Evolutionary conservation across 140 eudicot species (phyloP).

Genomic region (Senecio squalidus): DNA sequence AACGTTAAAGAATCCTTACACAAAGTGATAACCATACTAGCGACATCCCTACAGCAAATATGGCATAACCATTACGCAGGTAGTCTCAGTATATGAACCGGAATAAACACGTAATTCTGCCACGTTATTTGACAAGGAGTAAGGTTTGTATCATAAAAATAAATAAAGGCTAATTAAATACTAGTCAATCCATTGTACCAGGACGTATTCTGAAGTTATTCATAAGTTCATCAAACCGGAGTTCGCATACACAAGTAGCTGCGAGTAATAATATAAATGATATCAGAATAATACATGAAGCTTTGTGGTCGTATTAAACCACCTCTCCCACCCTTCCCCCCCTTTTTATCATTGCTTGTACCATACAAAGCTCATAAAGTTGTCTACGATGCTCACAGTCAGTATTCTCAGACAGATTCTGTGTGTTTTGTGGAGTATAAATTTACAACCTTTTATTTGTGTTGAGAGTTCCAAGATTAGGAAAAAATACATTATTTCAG

Average conservation of each 20-base stretch:
- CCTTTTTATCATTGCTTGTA: too few relatives aligned
- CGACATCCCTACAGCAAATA: not conserved
- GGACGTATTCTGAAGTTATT: not conserved
- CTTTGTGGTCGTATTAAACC: too few relatives aligned
- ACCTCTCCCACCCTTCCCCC: too few relatives aligned
- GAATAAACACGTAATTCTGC: not conserved
- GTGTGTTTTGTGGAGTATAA: not conserved
- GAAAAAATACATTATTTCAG: not conserved
- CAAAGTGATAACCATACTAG: not conserved
- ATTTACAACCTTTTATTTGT: not conserved
- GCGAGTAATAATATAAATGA: too few relatives aligned
- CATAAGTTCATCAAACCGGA: not conserved
- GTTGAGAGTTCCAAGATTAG: not conserved
- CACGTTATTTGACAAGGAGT: not conserved
- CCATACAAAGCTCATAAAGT: too few relatives aligned
- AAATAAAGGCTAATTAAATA: not conserved
- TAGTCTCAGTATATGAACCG: not conserved
- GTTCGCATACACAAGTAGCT: not conserved
- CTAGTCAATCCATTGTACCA: not conserved
- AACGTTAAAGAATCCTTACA: not conserved
- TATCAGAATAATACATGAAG: too few relatives aligned
- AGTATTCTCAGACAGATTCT: not conserved
- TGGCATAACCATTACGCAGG: constrained; percentile 4
- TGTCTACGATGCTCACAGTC: not conserved
- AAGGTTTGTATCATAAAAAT: not conserved